Percentiles rank a stretch among this genome's conserved stretches.
Evolutionary conservation across 345 rosid genomes (phyloP).

Genomic region (Citropsis articulata): DNA sequence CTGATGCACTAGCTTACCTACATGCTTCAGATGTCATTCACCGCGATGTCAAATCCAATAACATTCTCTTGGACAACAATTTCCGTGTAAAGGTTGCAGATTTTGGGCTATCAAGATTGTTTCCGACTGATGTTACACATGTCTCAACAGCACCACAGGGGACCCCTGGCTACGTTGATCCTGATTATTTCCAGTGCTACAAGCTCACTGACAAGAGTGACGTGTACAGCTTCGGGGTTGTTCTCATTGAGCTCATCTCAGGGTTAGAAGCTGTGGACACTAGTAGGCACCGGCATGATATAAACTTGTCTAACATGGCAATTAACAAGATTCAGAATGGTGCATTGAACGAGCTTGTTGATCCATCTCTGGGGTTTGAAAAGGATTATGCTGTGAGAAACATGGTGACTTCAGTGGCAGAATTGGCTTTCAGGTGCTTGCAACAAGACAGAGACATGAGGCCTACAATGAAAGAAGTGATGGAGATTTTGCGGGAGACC

Average conservation of each 20-base stretch:
- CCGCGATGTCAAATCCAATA: conserved; percentile 83
- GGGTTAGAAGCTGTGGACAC: conserved; percentile 70
- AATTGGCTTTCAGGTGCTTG: conserved; percentile 71
- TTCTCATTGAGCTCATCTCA: conserved; percentile 67
- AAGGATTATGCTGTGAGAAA: conserved; percentile 35
- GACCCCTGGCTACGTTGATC: conserved; percentile 93
- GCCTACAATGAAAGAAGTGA: conserved; percentile 74
- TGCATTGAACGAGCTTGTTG: conserved; percentile 59
- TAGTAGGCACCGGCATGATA: conserved; percentile 55
- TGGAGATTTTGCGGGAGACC: conserved; percentile 44
- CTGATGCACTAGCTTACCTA: conserved; percentile 65
- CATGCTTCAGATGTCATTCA: conserved; percentile 68
- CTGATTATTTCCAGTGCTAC: conserved; percentile 79
- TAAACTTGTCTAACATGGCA: conserved; percentile 81
- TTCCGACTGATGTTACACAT: conserved; percentile 71
- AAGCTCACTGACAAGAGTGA: conserved; percentile 80
- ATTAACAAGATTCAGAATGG: conserved; percentile 62
- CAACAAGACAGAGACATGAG: conserved; percentile 74
- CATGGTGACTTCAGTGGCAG: conserved; percentile 53
- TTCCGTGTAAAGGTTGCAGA: conserved; percentile 84
- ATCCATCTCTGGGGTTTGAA: conserved; percentile 63
- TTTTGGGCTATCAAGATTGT: conserved; percentile 83
- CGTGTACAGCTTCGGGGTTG: conserved; percentile 92
- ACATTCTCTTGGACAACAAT: conserved; percentile 67
- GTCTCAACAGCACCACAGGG: conserved; percentile 96